Evolutionary conservation across 2,329 filamentous ascomycete species (phyloP).

Genomic region (Ramularia endophylla): DNA sequence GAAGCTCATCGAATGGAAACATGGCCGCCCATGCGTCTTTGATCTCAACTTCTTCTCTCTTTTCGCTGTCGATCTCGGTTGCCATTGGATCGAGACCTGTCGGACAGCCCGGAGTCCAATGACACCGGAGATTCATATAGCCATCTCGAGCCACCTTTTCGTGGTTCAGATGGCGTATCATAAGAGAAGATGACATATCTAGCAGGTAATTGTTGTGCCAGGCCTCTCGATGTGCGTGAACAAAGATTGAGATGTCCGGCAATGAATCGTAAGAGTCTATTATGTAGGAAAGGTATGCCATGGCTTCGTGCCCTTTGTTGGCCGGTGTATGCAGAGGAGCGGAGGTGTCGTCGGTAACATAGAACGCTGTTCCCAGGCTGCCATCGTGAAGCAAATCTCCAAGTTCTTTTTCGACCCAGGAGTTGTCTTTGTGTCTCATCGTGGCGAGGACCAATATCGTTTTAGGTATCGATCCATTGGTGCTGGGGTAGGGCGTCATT

Average conservation of each 20-base stretch:
- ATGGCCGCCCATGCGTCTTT: conserved; percentile 42
- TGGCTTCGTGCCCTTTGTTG: conserved; percentile 58
- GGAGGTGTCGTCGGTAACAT: conserved; percentile 17
- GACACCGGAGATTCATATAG: conserved; percentile 52
- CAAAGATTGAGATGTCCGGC: conserved; percentile 54
- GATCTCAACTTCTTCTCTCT: conserved; percentile 41
- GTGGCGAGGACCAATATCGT: conserved; percentile 16
- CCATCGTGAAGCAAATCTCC: conserved; percentile 12
- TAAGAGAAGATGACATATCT: conserved; percentile 38
- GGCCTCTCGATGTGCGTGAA: conserved; percentile 53
- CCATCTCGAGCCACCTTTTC: conserved; percentile 43
- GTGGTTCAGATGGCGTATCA: conserved; percentile 41
- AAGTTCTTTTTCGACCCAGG: conserved; percentile 16
- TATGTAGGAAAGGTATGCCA: conserved; percentile 57
- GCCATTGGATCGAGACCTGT: conserved; percentile 47
- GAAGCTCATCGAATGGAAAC: conserved; percentile 43
- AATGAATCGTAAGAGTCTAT: conserved; percentile 56
- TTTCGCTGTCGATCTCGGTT: conserved; percentile 30
- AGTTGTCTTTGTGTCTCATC: conserved; percentile 9
- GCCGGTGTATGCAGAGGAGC: conserved; percentile 46
- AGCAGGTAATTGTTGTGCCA: conserved; percentile 54
- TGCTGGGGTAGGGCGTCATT: no score
- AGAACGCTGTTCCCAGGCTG: conserved; percentile 13
- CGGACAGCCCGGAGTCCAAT: conserved; percentile 51
- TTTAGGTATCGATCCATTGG: not conserved